Percentiles rank a stretch among this genome's conserved stretches.
These are phyloP conservation scores for Echinochloa phyllopogon DNA, from an alignment of 176 grass and related monocot species.

Conservation along the genomic window DNA sequence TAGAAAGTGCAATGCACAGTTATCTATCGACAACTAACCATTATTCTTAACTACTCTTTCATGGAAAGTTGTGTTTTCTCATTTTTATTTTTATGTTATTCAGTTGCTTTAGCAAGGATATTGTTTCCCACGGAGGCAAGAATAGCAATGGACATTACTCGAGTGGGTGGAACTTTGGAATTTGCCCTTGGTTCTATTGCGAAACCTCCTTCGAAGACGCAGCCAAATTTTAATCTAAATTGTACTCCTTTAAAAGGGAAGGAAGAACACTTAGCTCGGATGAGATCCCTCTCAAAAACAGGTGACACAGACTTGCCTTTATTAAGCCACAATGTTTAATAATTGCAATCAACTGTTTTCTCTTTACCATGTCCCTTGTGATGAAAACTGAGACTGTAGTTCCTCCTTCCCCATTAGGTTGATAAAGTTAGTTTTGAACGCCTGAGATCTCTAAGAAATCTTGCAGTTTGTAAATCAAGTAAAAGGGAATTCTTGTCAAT, in stretches of 20 bases:
- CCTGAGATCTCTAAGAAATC: too few relatives aligned
- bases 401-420: too few relatives aligned
- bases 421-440: too few relatives aligned
- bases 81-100: conserved; percentile 30
- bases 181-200: conserved; percentile 53
- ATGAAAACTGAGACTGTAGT: too few relatives aligned
- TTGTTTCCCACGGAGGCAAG: conserved; percentile 81
- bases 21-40: neutral
- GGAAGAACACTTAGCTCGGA: conserved; percentile 68
- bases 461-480: too few relatives aligned
- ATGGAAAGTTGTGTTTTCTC: neutral
- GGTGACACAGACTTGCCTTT: conserved; percentile 48
- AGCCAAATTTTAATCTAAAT: conserved; percentile 54
- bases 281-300: conserved; percentile 82
- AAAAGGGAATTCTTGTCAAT: too few relatives aligned
- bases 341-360: too few relatives aligned
- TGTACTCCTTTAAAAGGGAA: conserved; percentile 64
- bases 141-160: conserved; percentile 81
- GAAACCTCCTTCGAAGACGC: conserved; percentile 1
- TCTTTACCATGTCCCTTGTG: too few relatives aligned
- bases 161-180: conserved; percentile 76
- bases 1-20: neutral
- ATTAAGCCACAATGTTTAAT: too few relatives aligned
- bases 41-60: neutral
- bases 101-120: conserved; percentile 89